Evolutionary conservation across 352 stramenopile genomes (phyloP), one percentile per base, ranked within the genome.

Genomic region (Pythium brassicae): DNA sequence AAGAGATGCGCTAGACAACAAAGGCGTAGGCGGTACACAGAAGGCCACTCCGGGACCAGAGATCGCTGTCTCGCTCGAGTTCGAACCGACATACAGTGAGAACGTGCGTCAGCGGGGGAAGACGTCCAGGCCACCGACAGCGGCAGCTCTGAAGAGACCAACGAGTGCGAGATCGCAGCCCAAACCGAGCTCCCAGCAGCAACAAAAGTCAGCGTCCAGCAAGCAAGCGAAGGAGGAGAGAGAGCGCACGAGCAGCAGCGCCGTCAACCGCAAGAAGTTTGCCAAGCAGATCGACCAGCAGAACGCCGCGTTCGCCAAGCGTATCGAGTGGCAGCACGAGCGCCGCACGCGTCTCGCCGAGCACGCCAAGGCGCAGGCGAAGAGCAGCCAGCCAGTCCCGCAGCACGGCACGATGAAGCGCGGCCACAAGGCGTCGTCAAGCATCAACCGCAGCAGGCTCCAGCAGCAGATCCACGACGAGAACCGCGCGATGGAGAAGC

Each of bases 401-500:
- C 69, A 79, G 26, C 53, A 77, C n/a, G 69, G 74, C 32, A 62
- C 74, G 1, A 73, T 71, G 46, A 81, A 69, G 22, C 57, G 66
- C 32, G 64, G 56, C 15, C 76, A 87, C 56, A 86, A 87, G 60
- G 69, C 79, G 8, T 82, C 78, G 17, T 85, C 79, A 0, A 49
- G 55, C 10, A 74, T 90, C n/a, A 90, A 90, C 11, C 79, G 77
- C 32, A 55, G 49, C 47, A 86, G 78, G 45, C 83, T 87, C 42
- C 63, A 70, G 2, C 60, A 79, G 43, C 74, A 85, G 40, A 57
- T 90, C 14, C 57, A 61, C 15, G 26, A 44, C 8, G 79, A 87
- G 49, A 90, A 90, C 59, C 72, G 73, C 53, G 63, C 50, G 19
- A 77, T 88, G 34, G 75, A 68, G 25, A 82, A 74, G 63, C 67